Percentiles rank a stretch among this genome's conserved stretches.
Conservation (phyloP, 768 basidiomycete genomes). For the Austroboletus eburneus region DNA sequence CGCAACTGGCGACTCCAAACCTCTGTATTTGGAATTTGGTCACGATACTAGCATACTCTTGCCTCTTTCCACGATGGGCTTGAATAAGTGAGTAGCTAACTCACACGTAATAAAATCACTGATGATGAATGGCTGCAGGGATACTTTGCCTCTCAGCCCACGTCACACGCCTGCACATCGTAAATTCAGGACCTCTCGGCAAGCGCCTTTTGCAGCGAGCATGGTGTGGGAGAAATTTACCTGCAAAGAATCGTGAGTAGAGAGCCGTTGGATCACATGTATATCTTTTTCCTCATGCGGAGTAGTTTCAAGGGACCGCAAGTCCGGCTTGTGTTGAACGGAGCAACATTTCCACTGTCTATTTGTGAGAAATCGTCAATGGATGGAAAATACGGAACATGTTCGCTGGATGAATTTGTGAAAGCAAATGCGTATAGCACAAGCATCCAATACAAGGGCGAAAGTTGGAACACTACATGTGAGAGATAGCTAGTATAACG, state of each 20-base stretch:
- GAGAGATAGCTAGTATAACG: constrained; percentile 12
- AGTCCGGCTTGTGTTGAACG: constrained; percentile 41
- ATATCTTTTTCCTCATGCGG: not conserved
- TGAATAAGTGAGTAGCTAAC: constrained; percentile 30
- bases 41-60: constrained; percentile 40
- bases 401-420: constrained; percentile 35
- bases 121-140: constrained; percentile 20
- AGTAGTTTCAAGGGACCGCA: constrained; percentile 33
- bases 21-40: constrained; percentile 40
- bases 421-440: constrained; percentile 26
- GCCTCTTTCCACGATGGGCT: constrained; percentile 35
- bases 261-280: not conserved
- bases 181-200: constrained; percentile 36
- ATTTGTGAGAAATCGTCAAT: constrained; percentile 29
- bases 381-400: constrained; percentile 35
- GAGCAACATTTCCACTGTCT: constrained; percentile 35
- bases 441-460: constrained; percentile 27
- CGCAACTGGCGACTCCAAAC: constrained; percentile 28
- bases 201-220: constrained; percentile 41
- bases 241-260: constrained; percentile 32
- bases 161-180: constrained; percentile 26
- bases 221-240: constrained; percentile 43
- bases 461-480: constrained; percentile 36
- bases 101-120: not conserved
- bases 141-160: constrained; percentile 28